These are phyloP conservation scores for Neurospora sp. DNA, from an alignment of 2,329 filamentous ascomycete genomes.

Conservation along the genomic window DNA sequence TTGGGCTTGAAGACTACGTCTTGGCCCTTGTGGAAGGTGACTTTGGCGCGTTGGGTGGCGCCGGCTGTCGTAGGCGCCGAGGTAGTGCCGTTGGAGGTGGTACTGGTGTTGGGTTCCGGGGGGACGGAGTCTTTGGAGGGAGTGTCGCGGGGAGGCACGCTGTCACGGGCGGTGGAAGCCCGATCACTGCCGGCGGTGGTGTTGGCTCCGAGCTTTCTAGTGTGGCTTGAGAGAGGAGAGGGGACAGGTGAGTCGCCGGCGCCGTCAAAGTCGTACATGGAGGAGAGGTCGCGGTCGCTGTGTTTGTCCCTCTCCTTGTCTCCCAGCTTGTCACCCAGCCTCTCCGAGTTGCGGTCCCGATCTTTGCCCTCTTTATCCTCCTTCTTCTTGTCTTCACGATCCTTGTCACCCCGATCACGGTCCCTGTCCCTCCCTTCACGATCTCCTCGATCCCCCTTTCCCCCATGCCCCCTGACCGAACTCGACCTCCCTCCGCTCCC, in stretches of 20 bases:
- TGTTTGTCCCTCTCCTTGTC: constrained; percentile 19
- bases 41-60: constrained; percentile 33
- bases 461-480: background rate
- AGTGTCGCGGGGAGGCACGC: constrained; percentile 36
- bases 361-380: background rate
- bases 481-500: constrained; percentile 18
- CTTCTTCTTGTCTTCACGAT: constrained; percentile 3
- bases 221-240: constrained; percentile 27
- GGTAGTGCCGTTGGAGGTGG: constrained; percentile 24
- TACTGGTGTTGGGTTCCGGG: constrained; percentile 25
- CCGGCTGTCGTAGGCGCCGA: background rate
- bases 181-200: constrained; percentile 23
- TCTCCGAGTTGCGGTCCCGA: background rate
- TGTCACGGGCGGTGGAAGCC: constrained; percentile 23
- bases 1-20: constrained; percentile 59
- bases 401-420: constrained; percentile 7
- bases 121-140: constrained; percentile 49
- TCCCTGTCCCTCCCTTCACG: constrained; percentile 21
- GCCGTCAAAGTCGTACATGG: constrained; percentile 35
- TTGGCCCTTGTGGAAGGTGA: constrained; percentile 51
- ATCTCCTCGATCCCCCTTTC: constrained; percentile 9
- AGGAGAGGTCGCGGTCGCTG: constrained; percentile 24
- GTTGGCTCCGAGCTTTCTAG: constrained; percentile 27
- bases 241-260: constrained; percentile 33
- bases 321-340: background rate